Base-by-base conservation (phyloP, 768 basidiomycete genomes). In the Crassisporium funariophilum region DNA sequence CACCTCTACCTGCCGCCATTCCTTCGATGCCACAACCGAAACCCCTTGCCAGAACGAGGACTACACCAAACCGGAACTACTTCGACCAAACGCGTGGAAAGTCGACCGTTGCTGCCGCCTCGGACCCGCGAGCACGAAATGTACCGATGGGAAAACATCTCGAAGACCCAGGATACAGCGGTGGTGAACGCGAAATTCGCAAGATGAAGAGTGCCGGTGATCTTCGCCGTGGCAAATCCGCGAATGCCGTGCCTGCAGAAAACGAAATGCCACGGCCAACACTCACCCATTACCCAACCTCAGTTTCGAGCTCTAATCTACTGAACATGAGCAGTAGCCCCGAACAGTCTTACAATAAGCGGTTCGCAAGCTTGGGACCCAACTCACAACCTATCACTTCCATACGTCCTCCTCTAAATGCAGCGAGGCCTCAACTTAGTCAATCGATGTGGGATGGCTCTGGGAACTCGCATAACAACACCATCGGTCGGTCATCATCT, bases 141-240 rank as follows among this genome's bases (percentile, higher is more conserved):
- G 58, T 50, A 27, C 46, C 53, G 46, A 48, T 51, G 44, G 24
- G 58, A 48, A 46, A 56, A 46, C 63, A 62, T 21, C 73, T 76
- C 39, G 77, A 81, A 35, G 58, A 69, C 4, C 29, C 29, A 10
- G 5, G 29, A 69, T n/a, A 71, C 41, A 64, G 70, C 47, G 66
- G 68, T 25, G 53, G 49, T 4, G 81, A 84, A 52, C 82, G 70
- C 39, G 86, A 90, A 59, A 63, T 89, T 35, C 81, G 88, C 50
- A 84, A 81, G 62, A 91, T 91, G 89, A 91, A 89, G 69, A 91
- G 89, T 63, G 89, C 89, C 16, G 89, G 88, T 27, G 89, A 91
- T 63, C 70, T 91, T 31, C 82, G 84, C 25, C 72, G 77, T 50
- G 74, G 69, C 22, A 66, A 67, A 61, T 57, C 62, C 36, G 57